Percentiles rank a stretch among this genome's conserved stretches.
Evolutionary conservation across 2,329 filamentous ascomycete species (phyloP).

Genomic region (Verticillium dahliae): DNA sequence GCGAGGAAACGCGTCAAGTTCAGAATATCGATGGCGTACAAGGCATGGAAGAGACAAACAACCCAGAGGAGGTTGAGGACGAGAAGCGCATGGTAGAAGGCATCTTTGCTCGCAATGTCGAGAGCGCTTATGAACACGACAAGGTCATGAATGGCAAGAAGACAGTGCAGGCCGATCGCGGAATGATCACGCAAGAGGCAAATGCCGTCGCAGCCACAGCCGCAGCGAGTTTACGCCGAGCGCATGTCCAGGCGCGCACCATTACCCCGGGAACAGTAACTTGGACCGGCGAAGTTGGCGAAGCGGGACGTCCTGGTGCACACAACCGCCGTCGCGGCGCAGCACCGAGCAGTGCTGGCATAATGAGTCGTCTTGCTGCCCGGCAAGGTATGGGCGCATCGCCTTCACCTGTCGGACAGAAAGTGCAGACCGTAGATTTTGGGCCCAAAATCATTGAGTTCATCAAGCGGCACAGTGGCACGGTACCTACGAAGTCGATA

Average conservation of each 20-base stretch:
- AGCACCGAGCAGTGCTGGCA: conserved; percentile 45
- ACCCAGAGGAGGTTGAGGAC: conserved; percentile 42
- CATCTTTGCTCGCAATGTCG: conserved; percentile 82
- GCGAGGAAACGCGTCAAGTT: conserved; percentile 35
- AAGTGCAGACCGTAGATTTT: conserved; percentile 50
- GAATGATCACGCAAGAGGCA: conserved; percentile 76
- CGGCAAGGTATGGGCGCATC: conserved; percentile 39
- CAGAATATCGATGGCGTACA: conserved; percentile 53
- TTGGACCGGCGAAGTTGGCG: conserved; percentile 84
- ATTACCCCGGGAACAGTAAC: conserved; percentile 81
- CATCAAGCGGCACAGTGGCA: conserved; percentile 66
- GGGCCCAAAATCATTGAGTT: conserved; percentile 70
- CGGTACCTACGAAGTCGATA: conserved; percentile 74
- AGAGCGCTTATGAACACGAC: conserved; percentile 90
- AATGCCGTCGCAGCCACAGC: conserved; percentile 72
- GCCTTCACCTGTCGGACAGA: conserved; percentile 10
- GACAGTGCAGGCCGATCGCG: conserved; percentile 65
- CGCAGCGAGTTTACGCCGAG: conserved; percentile 66
- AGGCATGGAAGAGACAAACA: conserved; percentile 57
- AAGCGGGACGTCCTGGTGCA: conserved; percentile 63
- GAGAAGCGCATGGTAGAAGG: conserved; percentile 80
- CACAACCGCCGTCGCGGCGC: conserved; percentile 37
- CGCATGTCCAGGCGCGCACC: conserved; percentile 63
- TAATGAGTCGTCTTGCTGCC: conserved; percentile 51
- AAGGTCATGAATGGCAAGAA: conserved; percentile 76